These are phyloP conservation scores for Cercospora janseana DNA, from an alignment of 2,329 filamentous ascomycete genomes.

Conservation along the genomic window DNA sequence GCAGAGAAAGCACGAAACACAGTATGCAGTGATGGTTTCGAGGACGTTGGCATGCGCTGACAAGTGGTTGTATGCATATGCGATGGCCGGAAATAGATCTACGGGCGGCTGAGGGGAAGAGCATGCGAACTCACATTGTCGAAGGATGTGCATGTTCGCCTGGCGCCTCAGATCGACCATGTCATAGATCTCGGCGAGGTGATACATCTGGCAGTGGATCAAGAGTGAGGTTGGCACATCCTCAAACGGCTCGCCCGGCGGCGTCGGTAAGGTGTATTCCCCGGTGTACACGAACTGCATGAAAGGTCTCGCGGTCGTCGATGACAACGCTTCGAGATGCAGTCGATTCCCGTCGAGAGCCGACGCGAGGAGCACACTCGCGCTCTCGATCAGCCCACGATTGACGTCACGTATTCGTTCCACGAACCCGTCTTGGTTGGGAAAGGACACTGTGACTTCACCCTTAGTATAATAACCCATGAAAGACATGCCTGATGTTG, in stretches of 20 bases:
- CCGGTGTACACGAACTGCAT: slow-evolving; percentile 45
- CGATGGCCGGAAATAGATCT: slow-evolving; percentile 43
- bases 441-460: slow-evolving; percentile 34
- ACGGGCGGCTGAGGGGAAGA: slow-evolving; percentile 40
- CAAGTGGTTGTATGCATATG: slow-evolving; percentile 35
- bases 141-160: slow-evolving; percentile 43
- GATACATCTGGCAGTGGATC: slow-evolving; percentile 43
- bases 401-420: slow-evolving; percentile 39
- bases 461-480: slow-evolving; percentile 28
- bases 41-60: slow-evolving; percentile 34
- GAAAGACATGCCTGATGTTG: slow-evolving; percentile 23
- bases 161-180: slow-evolving; percentile 41
- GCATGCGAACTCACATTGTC: slow-evolving; percentile 42
- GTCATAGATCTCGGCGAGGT: slow-evolving; percentile 44
- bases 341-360: slow-evolving; percentile 44
- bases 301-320: slow-evolving; percentile 38
- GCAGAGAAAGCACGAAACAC: slow-evolving; percentile 45
- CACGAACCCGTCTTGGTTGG: slow-evolving; percentile 36
- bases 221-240: slow-evolving; percentile 40
- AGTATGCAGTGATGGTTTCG: slow-evolving; percentile 46
- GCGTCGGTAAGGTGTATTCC: slow-evolving; percentile 36
- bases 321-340: slow-evolving; percentile 41
- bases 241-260: slow-evolving; percentile 28
- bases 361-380: slow-evolving; percentile 42
- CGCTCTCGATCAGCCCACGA: slow-evolving; percentile 35